Base-by-base conservation (phyloP, 108 stramenopile genomes). In the Pseudonitzschia delicatissima region DNA sequence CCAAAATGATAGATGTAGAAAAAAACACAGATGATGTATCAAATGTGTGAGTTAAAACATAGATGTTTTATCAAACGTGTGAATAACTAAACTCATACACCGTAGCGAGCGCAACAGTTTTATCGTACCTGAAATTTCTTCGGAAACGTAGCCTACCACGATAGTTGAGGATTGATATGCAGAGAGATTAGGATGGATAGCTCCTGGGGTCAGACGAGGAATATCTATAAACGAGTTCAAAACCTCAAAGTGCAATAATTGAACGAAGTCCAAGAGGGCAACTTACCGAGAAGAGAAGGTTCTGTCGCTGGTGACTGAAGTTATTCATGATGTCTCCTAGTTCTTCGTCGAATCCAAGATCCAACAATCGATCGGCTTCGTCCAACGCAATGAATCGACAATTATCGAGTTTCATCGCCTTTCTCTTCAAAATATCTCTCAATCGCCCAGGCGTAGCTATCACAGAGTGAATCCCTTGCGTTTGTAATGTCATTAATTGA, bases 321-420 rank as follows among this genome's bases (percentile, higher is more conserved):
- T 94, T 84, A 68, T 98, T 96, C 87, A 99, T 96, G 53, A 99
- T 98, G 57, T 92, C 90, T 26, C 85, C 83, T 2, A 98, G 88
- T 81, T 98, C 98, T 73, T 98, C 98, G 66, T 98, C 99, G 66
- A 98, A 98, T 49, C 96, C 96, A 62, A 94, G 73, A 78, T 98
- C 97, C 21, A 98, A 67, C 97, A 99, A 97, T 8, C 98, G 87
- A 82, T 99, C 99, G 59, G 96, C 98, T 77, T 99, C 99, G 76
- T 98, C 99, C 69, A 99, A 67, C 64, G 94, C 95, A 23, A 98
- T 85, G 70, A 95, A 98, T 39, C 92, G 78, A 74, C 98, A 98
- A 40, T 87, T 79, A 63, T 87, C 82, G 52, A 98, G 81, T 75
- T 71, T 91, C 61, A 99, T 83, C 55, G 88, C 75, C 33, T 84